A percentile compares a stretch with the other conserved stretches of the same genome.
phyloP scores from a whole-genome alignment of 768 basidiomycete species.

The Xerocomus potaroensis region DNA sequence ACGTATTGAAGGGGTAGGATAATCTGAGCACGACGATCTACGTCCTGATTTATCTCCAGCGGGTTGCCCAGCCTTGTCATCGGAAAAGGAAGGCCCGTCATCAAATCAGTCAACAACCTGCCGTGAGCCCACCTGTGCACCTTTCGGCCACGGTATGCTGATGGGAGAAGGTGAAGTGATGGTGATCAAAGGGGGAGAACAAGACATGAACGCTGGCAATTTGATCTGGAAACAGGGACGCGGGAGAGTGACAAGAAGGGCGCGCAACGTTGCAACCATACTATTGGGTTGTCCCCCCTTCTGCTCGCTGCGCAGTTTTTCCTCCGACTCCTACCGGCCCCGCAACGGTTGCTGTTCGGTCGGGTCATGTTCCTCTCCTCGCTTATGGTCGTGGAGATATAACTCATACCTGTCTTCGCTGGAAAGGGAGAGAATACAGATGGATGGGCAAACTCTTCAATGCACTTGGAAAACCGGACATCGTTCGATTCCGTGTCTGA shows the following conservation, averaged over 20 bases:
- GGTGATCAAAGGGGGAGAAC: neutral
- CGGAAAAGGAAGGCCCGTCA: constrained; percentile 21
- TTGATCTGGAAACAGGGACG: constrained; percentile 13
- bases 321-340: no score
- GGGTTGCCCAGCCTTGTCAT: constrained; percentile 26
- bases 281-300: no score
- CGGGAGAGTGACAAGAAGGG: neutral
- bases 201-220: neutral
- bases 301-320: no score
- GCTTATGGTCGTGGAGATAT: no score
- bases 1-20: no score
- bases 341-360: constrained; percentile 32
- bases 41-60: constrained; percentile 19
- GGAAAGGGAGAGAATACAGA: no score
- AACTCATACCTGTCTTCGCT: no score
- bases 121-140: constrained; percentile 15
- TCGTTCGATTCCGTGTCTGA: no score
- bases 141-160: constrained; percentile 29
- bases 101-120: constrained; percentile 17
- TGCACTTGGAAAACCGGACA: no score
- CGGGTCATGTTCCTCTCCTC: constrained; percentile 33
- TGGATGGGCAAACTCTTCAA: no score
- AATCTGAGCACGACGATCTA: no score
- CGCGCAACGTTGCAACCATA: no score
- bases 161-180: neutral